Conservation (phyloP, 805 yeast genomes). For the Wickerhamomyces chambardii region DNA sequence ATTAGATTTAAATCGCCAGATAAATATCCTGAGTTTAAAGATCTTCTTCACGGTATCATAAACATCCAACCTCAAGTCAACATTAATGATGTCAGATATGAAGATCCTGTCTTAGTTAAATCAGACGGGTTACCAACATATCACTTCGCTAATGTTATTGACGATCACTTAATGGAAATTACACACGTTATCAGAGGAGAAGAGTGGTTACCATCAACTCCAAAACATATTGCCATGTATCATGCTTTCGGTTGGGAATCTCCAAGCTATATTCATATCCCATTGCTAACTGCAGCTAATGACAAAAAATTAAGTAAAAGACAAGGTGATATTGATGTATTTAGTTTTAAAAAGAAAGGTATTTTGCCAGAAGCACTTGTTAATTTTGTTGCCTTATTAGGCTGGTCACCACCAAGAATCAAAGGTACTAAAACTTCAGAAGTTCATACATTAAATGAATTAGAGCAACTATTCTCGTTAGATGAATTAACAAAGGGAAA, state of each 20-base stretch:
- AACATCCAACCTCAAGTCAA: slow-evolving; percentile 78
- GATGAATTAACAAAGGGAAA: slow-evolving; percentile 84
- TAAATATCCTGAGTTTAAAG: slow-evolving; percentile 55
- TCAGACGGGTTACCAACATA: slow-evolving; percentile 96
- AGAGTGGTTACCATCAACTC: slow-evolving; percentile 96
- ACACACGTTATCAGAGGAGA: slow-evolving; percentile 96
- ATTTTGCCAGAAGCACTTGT: slow-evolving; percentile 80
- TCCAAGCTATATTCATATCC: slow-evolving; percentile 85
- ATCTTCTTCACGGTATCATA: slow-evolving; percentile 69
- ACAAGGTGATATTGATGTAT: slow-evolving; percentile 70
- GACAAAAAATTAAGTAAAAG: slow-evolving; percentile 84
- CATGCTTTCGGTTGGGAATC: slow-evolving; percentile 78
- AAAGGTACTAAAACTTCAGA: slow-evolving; percentile 42
- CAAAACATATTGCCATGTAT: slow-evolving; percentile 86
- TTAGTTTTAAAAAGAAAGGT: slow-evolving; percentile 48
- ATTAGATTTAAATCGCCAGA: slow-evolving; percentile 76
- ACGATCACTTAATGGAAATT: slow-evolving; percentile 87
- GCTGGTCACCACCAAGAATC: slow-evolving; percentile 82
- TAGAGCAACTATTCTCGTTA: slow-evolving; percentile 49
- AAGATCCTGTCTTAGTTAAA: slow-evolving; percentile 83
- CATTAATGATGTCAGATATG: slow-evolving; percentile 61
- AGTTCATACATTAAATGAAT: slow-evolving; percentile 38
- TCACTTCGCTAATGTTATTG: slow-evolving; percentile 93
- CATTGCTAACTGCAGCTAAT: slow-evolving; percentile 63
- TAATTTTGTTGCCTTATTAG: slow-evolving; percentile 83